Base-by-base conservation (phyloP, 2,329 filamentous ascomycete genomes). In the Curvularia hawaiiensis region DNA sequence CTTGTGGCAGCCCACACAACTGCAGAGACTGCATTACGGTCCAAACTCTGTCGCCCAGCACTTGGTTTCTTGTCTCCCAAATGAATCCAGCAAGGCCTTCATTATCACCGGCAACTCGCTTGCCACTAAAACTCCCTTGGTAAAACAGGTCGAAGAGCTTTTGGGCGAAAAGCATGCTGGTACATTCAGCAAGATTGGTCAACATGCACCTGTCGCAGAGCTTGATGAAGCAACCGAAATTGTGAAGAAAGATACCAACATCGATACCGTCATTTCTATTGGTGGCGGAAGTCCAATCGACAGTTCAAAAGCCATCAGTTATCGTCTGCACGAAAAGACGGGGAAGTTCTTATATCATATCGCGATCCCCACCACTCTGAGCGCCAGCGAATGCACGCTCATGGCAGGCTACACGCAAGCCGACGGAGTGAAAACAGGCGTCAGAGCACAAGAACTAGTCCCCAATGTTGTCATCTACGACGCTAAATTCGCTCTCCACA, bases 271-370 rank as follows among this genome's bases (percentile, higher is more conserved):
- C 44, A 82, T 86, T 56, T 79, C 75, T 43, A 79, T 86, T 18
- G 84, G 83, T 6, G 84, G 84, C 16, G 84, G 84, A 30, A 79
- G 75, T 16, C 83, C 83, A 2, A 85, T 86, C 57, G 83, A 85
- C 51, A 70, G 66, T 1, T 64, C 74, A n/a, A 78, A 78, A 62
- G 76, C 75, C 1, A 74, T 78, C 20, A 63, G 57, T 26, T 70
- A 77, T 62, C 68, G 74, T 0, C 56, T 76, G 35, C 70, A 77
- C 56, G 69, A 72, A 24, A 69, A 74, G 53, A 65, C 41, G 5
- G 71, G 73, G 8, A 75, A 69, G 30, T 77, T 61, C 44, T 67
- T 78, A 5, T 71, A 66, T 59, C 76, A 78, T 55, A 74, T 78
- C 52, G 64, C 75, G 16, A 75, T 78, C 30, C 76, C 76, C 0